Evolutionary conservation across 2,329 filamentous ascomycete genomes (phyloP), one percentile per base, ranked within the genome.

Genomic region (Colletotrichum sp.): DNA sequence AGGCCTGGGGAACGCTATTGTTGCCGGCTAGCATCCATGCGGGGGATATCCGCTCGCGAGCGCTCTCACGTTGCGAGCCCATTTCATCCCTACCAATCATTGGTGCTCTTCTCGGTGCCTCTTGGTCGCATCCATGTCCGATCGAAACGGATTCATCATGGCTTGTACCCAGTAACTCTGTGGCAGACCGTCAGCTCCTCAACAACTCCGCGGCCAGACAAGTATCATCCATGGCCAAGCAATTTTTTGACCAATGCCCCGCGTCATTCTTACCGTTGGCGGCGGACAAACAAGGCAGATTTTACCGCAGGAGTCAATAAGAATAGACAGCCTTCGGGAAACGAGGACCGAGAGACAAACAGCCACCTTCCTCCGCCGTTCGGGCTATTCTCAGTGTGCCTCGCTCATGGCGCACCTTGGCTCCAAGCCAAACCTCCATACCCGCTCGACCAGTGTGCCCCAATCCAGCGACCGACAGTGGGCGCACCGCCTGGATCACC

Each of bases 391-490:
- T 70, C 18, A 55, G 69, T 30, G 71, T 66, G 71, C 74, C 65
- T 76, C 58, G 73, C 73, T 75, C 65, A 72, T 76, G 71, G 71
- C 59, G 65, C 24, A 43, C 13, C 61, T 76, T 74, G 74, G 65
- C 74, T 76, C 21, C 74, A 70, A 48, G 68, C 61, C 30, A 56
- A 43, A 24, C 63, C 43, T 52, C 43, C 71, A 56, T 34, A 48
- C 14, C 34, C 70, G 52, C 58, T 69, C 18, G 36, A 68, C 43
- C 52, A 26, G 34, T 59, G 55, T 69, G 58, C 55, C 38, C 69
- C 61, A 32, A 73, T 58, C 43, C 43, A 64, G 48, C 64, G 64
- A 65, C 63, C 64, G 63, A 73, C 63, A 64, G 70, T 52, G 48
- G 58, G 56, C 61, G 62, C 61, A 71, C 71, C 52, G 24, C 71